Conservation (phyloP, 2,329 filamentous ascomycete genomes). For the Pseudogymnoascus destructans region DNA sequence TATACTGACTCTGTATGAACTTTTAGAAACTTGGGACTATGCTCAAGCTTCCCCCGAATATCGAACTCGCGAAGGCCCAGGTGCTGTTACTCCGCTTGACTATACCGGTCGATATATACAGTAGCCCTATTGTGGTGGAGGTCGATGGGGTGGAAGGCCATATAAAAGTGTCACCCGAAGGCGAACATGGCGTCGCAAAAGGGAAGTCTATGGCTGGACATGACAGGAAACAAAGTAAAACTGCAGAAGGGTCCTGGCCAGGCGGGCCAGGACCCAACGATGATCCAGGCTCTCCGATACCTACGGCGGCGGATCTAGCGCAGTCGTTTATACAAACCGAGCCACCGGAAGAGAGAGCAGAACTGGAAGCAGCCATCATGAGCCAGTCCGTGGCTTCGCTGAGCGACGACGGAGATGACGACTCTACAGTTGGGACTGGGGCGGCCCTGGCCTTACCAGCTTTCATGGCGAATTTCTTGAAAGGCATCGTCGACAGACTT, state of each 20-base stretch:
- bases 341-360: slow-evolving; percentile 48
- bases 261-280: slow-evolving; percentile 11
- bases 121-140: slow-evolving; percentile 69
- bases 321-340: slow-evolving; percentile 67
- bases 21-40: slow-evolving; percentile 63
- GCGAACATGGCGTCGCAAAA: slow-evolving; percentile 15
- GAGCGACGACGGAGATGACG: slow-evolving; percentile 53
- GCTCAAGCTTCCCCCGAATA: slow-evolving; percentile 58
- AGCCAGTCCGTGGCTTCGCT: slow-evolving; percentile 48
- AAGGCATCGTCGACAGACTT: slow-evolving; percentile 60
- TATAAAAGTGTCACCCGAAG: slow-evolving; percentile 36
- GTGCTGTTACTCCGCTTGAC: slow-evolving; percentile 67
- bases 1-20: neutral
- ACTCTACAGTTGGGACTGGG: slow-evolving; percentile 52
- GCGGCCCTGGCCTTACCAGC: slow-evolving; percentile 54
- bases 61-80: slow-evolving; percentile 60
- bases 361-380: slow-evolving; percentile 55
- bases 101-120: slow-evolving; percentile 78
- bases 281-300: slow-evolving; percentile 35
- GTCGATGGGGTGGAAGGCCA: slow-evolving; percentile 68
- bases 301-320: slow-evolving; percentile 59
- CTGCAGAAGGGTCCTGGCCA: neutral
- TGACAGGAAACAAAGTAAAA: slow-evolving; percentile 21
- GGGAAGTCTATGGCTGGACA: slow-evolving; percentile 27
- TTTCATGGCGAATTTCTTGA: slow-evolving; percentile 59